Evolutionary conservation across 768 basidiomycete species (phyloP).

Genomic region (Thelephora aurantiotincta): DNA sequence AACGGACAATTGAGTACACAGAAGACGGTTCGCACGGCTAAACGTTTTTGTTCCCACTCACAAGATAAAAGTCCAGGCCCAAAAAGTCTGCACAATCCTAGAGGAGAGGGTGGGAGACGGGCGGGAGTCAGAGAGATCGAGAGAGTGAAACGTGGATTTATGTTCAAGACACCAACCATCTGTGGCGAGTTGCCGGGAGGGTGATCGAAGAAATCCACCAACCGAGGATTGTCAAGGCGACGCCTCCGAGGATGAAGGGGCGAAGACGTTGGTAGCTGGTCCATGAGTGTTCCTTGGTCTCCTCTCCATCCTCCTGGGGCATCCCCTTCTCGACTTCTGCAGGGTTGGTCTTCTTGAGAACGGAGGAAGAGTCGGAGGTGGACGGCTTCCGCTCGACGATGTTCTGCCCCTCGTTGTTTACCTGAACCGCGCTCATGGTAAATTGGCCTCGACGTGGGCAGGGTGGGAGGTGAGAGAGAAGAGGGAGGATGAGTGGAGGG

Average conservation of each 20-base stretch:
- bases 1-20: conserved; percentile 1
- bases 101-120: neutral
- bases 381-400: conserved; percentile 12
- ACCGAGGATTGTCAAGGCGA: conserved; percentile 53
- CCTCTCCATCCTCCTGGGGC: conserved; percentile 6
- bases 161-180: conserved; percentile 37
- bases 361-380: conserved; percentile 9
- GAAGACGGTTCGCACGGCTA: neutral
- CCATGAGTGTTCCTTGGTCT: conserved; percentile 8
- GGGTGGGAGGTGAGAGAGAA: neutral
- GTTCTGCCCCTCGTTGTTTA: neutral
- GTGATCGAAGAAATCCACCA: conserved; percentile 81
- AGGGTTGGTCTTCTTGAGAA: conserved; percentile 14
- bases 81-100: conserved; percentile 71
- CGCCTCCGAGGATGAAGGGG: conserved; percentile 27
- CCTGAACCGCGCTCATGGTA: neutral
- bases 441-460: neutral
- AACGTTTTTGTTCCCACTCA: conserved; percentile 20
- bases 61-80: conserved; percentile 75
- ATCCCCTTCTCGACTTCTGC: conserved; percentile 3
- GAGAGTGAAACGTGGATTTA: conserved; percentile 3
- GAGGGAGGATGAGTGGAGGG: neutral
- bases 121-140: conserved; percentile 1
- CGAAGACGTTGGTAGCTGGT: conserved; percentile 10
- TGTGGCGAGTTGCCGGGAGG: conserved; percentile 51